Percentiles rank a stretch among this genome's conserved stretches.
Conservation (phyloP, 768 basidiomycete genomes). For the Strobilomyces echinocephalus region DNA sequence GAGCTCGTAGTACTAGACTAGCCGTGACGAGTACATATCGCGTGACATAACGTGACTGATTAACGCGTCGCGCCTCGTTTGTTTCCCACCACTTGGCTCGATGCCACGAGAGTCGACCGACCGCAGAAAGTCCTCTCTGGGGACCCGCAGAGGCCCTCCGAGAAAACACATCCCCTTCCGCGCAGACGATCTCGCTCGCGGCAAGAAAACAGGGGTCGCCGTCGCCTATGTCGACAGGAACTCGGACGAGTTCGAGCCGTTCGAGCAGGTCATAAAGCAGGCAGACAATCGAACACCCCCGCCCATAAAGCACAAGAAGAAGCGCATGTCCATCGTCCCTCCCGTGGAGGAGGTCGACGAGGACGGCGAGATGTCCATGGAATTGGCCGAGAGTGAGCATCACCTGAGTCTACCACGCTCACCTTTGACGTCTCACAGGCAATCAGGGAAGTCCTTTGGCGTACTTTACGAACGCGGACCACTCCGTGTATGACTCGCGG, state of each 20-base stretch:
- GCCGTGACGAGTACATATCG: constrained; percentile 11
- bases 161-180: constrained; percentile 73
- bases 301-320: constrained; percentile 47
- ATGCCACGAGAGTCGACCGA: constrained; percentile 27
- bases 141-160: constrained; percentile 51
- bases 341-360: constrained; percentile 41
- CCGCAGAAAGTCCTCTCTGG: constrained; percentile 37
- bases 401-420: neutral
- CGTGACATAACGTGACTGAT: constrained; percentile 27
- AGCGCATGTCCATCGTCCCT: constrained; percentile 36
- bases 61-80: constrained; percentile 26
- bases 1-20: too few relatives aligned
- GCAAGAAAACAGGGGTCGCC: constrained; percentile 75
- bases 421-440: constrained; percentile 14
- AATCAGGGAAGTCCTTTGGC: constrained; percentile 30
- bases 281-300: constrained; percentile 65
- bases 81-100: constrained; percentile 23
- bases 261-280: constrained; percentile 68
- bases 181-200: constrained; percentile 70
- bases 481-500: constrained; percentile 30
- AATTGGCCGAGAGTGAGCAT: constrained; percentile 63
- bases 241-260: constrained; percentile 80
- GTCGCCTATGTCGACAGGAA: constrained; percentile 65
- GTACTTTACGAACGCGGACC: constrained; percentile 32
- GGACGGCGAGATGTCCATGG: constrained; percentile 76